These are phyloP conservation scores for Samsoniella hepiali DNA, from an alignment of 2,329 filamentous ascomycete species.

Conservation along the genomic window DNA sequence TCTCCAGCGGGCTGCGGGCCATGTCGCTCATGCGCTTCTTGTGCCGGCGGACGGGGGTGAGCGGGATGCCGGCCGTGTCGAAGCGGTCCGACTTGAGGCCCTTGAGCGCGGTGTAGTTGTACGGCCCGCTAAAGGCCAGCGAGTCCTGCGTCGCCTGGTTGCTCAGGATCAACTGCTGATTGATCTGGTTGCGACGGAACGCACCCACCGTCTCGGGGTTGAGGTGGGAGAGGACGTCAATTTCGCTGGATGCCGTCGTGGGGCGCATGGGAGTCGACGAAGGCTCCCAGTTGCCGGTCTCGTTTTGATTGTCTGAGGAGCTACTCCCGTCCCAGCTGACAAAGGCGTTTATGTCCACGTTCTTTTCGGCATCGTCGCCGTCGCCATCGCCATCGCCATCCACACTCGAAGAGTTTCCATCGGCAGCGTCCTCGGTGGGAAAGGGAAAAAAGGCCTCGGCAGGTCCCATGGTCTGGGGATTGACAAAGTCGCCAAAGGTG, in stretches of 20 bases:
- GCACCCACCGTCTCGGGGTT: slow-evolving; percentile 68
- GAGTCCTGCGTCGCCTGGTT: slow-evolving; percentile 61
- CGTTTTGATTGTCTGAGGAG: slow-evolving; percentile 58
- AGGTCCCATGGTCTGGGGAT: slow-evolving; percentile 66
- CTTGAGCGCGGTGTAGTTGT: slow-evolving; percentile 57
- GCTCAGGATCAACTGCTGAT: slow-evolving; percentile 58
- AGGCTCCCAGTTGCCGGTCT: slow-evolving; percentile 47
- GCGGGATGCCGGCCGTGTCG: slow-evolving; percentile 62
- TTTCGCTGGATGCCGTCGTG: slow-evolving; percentile 47
- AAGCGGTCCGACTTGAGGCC: slow-evolving; percentile 65
- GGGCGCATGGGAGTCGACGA: slow-evolving; percentile 52
- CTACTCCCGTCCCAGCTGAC: slow-evolving; percentile 62
- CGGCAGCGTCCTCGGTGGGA: slow-evolving; percentile 55
- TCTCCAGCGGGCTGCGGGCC: slow-evolving; percentile 49
- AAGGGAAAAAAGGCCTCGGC: slow-evolving; percentile 74
- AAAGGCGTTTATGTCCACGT: slow-evolving; percentile 68
- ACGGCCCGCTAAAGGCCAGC: slow-evolving; percentile 58
- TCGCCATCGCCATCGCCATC: slow-evolving; percentile 59
- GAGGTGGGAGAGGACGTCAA: slow-evolving; percentile 55
- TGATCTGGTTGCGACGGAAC: slow-evolving; percentile 68
- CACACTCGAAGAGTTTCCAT: slow-evolving; percentile 43
- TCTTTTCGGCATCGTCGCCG: slow-evolving; percentile 62
- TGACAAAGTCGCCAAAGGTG: slow-evolving; percentile 55
- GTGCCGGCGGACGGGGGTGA: slow-evolving; percentile 63
- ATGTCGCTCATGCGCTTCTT: slow-evolving; percentile 46